Evolutionary conservation across 805 yeast genomes (phyloP), one percentile per base, ranked within the genome.

Genomic region (Saturnispora sekii): DNA sequence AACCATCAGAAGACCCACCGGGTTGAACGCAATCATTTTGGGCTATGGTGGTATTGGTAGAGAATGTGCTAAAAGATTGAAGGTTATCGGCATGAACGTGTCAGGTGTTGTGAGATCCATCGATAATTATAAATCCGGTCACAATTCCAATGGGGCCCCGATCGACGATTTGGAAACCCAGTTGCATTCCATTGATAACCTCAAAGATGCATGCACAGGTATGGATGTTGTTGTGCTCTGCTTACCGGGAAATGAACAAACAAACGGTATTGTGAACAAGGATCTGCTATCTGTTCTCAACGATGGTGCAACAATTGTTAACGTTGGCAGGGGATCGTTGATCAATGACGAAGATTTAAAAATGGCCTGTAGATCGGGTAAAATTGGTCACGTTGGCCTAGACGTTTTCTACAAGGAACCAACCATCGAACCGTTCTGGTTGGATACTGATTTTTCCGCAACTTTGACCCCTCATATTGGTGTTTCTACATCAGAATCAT

Each of bases 41-140:
- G 95, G 94, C 0, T 79, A 84, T 54, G 94, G 95, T 1, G 68
- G 76, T 16, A 84, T 84, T 53, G 95, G 94, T 8, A 72, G 72
- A 56, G 68, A 70, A 29, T 75, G 82, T 46, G 93, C 79, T 3
- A 62, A 60, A 40, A 70, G 81, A 53, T 66, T 84, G 47, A 43
- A 65, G 40, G 65, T 64, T n/a, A 59, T 84, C 30, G 87, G 85
- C 4, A 78, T 84, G 84, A 62, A 73, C 16, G 67, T 84, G 32
- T 70, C 71, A 46, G 84, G 83, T 51, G 69, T 76, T 44, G 82
- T 81, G 52, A 68, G 88, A 53, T 17, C 31, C 10, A n/a, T 43
- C 8, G 32, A 43, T 14, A 43, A 43, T 14, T 43, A 43, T 33
- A 36, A 65, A 66, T 0, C 61, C 65, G 37, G 30, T 32, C 60